Evolutionary conservation across 306 rosid species (phyloP).

Genomic region (Ceratonia siliqua): DNA sequence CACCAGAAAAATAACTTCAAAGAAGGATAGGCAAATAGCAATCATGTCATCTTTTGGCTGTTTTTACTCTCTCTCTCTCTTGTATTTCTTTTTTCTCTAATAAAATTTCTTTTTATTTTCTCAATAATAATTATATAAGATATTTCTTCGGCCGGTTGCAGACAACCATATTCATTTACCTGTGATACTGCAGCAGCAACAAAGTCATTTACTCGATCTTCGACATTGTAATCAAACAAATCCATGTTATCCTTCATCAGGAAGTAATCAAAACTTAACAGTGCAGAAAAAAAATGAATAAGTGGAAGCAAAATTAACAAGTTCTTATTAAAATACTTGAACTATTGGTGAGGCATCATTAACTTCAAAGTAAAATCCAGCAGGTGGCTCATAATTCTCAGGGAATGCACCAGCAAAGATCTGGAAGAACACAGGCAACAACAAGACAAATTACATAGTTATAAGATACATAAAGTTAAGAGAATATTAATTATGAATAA

Average conservation of each 20-base stretch:
- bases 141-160: slow-evolving; percentile 14
- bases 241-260: slow-evolving; percentile 59
- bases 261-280: slow-evolving; percentile 39
- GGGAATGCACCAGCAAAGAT: slow-evolving; percentile 80
- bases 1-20: slow-evolving; percentile 6
- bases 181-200: slow-evolving; percentile 79
- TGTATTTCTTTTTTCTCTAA: background rate
- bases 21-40: slow-evolving; percentile 12
- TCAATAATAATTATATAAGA: slow-evolving; percentile 17
- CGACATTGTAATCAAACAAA: slow-evolving; percentile 82
- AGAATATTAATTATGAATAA: slow-evolving; percentile 21
- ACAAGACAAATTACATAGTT: slow-evolving; percentile 19
- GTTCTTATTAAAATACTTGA: slow-evolving; percentile 54
- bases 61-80: background rate
- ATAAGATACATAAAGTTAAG: slow-evolving; percentile 5
- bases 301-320: slow-evolving; percentile 26
- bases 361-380: slow-evolving; percentile 71
- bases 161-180: slow-evolving; percentile 51
- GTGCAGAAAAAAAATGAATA: slow-evolving; percentile 14
- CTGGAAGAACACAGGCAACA: slow-evolving; percentile 41
- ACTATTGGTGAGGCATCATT: slow-evolving; percentile 59
- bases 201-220: slow-evolving; percentile 69
- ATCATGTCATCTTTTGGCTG: background rate
- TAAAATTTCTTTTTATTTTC: background rate
- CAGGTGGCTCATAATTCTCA: slow-evolving; percentile 73